These are phyloP conservation scores for Leptographium lundbergii DNA, from an alignment of 2,329 filamentous ascomycete species.

Conservation along the genomic window DNA sequence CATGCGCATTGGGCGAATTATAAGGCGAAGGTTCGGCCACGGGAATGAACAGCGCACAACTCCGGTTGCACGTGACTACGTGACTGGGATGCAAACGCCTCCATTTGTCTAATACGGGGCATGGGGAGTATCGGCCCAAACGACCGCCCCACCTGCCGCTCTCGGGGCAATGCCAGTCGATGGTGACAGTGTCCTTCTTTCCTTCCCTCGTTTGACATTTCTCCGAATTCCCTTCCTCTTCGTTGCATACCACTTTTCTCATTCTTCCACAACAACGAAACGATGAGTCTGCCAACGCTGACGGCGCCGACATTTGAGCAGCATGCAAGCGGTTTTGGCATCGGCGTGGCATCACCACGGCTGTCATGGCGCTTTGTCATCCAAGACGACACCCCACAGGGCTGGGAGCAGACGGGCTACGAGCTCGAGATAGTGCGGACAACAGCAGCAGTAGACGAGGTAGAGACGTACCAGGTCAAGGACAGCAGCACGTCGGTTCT, in stretches of 20 bases:
- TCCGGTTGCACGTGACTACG: no score
- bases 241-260: background rate
- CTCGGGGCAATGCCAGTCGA: background rate
- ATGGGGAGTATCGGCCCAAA: background rate
- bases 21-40: no score
- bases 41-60: no score
- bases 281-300: background rate
- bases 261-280: background rate
- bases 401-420: slow-evolving; percentile 12
- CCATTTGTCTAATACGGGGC: no score
- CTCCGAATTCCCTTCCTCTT: background rate
- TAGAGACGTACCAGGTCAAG: slow-evolving; percentile 3
- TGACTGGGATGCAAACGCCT: no score
- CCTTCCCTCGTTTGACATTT: background rate
- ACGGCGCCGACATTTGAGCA: slow-evolving; percentile 11
- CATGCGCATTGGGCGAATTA: no score
- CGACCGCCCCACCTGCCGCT: background rate
- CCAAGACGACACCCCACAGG: background rate
- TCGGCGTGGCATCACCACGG: slow-evolving; percentile 9
- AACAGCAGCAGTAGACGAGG: background rate
- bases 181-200: background rate
- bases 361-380: slow-evolving; percentile 13
- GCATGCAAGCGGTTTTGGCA: slow-evolving; percentile 12
- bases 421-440: slow-evolving; percentile 8
- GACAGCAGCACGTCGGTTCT: slow-evolving; percentile 16